Evolutionary conservation across 257 asterid genomes (phyloP).

Genomic region (Primulina eburnea): DNA sequence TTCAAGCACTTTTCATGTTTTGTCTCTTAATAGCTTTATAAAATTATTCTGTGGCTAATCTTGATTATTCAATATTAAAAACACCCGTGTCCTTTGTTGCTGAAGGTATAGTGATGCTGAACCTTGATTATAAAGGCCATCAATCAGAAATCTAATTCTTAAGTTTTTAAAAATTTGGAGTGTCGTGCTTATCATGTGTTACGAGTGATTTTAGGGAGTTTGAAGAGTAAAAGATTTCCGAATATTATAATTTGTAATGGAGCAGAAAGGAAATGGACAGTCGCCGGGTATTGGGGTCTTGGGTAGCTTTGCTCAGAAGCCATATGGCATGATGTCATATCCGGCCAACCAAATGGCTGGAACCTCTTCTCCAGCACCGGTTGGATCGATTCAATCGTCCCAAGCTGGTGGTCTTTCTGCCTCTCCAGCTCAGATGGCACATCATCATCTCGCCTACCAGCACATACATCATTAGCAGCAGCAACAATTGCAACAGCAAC

Average conservation of each 20-base stretch:
- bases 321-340: conserved; percentile 58
- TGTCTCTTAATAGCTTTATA: too few relatives aligned
- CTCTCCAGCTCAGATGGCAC: conserved; percentile 80
- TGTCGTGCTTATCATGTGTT: background rate
- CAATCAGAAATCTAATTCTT: background rate
- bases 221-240: conserved; percentile 20
- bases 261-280: conserved; percentile 94
- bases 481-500: conserved; percentile 93
- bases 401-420: conserved; percentile 65
- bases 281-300: conserved; percentile 54
- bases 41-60: too few relatives aligned
- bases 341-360: conserved; percentile 73
- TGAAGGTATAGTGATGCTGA: background rate
- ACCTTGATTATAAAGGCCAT: background rate
- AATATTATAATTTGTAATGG: conserved; percentile 44
- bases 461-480: conserved; percentile 96
- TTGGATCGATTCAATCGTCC: conserved; percentile 60
- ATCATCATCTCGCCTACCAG: conserved; percentile 91
- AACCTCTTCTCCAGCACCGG: conserved; percentile 55
- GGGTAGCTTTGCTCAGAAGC: conserved; percentile 64
- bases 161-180: background rate
- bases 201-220: conserved; percentile 11
- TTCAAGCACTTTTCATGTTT: too few relatives aligned
- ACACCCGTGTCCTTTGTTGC: background rate
- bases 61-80: background rate